Percentiles rank a stretch among this genome's conserved stretches.
Evolutionary conservation across 1,139 yeast species (phyloP).

Genomic region (Yamadazyma triangularis): DNA sequence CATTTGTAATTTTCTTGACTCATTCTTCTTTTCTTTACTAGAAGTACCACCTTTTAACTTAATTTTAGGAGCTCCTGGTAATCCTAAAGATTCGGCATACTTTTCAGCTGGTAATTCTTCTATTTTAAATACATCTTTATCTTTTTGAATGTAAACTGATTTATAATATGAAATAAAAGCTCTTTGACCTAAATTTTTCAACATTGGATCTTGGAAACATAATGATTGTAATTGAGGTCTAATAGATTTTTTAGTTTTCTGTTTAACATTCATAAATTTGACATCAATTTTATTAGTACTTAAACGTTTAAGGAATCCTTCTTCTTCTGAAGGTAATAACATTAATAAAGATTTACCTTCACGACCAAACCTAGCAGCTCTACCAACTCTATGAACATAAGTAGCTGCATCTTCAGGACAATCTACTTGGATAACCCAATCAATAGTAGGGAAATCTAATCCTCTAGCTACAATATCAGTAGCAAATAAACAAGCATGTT

Average conservation of each 20-base stretch:
- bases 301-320: constrained; percentile 66
- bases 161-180: constrained; percentile 89
- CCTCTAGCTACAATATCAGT: constrained; percentile 98
- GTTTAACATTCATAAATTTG: constrained; percentile 69
- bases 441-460: constrained; percentile 93
- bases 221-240: constrained; percentile 82
- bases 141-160: constrained; percentile 81
- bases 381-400: constrained; percentile 93
- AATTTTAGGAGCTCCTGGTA: constrained; percentile 94
- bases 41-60: constrained; percentile 54
- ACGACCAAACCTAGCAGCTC: constrained; percentile 93
- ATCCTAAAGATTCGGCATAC: constrained; percentile 82
- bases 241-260: constrained; percentile 72
- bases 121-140: constrained; percentile 77
- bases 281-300: constrained; percentile 62
- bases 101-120: constrained; percentile 76
- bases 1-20: constrained; percentile 62
- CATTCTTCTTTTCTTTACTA: constrained; percentile 74
- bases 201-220: constrained; percentile 86
- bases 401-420: constrained; percentile 96
- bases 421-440: constrained; percentile 95
- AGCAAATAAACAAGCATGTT: constrained; percentile 84
- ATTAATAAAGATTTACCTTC: constrained; percentile 81
- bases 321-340: constrained; percentile 80
- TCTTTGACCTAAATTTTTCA: constrained; percentile 91